Base-by-base conservation (phyloP, 768 basidiomycete genomes). In the Boletus eberwhitei region DNA sequence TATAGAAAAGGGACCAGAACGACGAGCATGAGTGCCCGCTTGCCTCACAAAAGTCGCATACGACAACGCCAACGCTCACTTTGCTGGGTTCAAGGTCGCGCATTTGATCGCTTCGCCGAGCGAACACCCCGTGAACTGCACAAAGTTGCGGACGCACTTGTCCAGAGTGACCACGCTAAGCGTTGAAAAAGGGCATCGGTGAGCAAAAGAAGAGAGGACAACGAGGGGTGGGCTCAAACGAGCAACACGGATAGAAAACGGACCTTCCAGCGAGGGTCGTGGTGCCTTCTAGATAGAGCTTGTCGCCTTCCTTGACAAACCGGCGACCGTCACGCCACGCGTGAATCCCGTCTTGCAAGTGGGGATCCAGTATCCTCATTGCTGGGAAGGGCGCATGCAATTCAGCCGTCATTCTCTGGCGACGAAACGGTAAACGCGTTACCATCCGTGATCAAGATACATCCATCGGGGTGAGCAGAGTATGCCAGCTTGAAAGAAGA, bases 361-460 rank as follows among this genome's bases (percentile, higher is more conserved):
- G 77, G 9, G 92, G 93, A 70, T 96, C 93, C 37, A 96, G 76
- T 53, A 92, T 85, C 63, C 86, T 87, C 84, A 90, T 87, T 9
- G 90, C 90, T 92, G 67, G 22, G 2, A 5, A 16, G 45, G 45
- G 22, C 21, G 44, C 22, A 48, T 21, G 21, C 8, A 11, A 42
- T 31, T 63, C 17, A 62, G 60, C 9, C 4, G 3, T 26, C 24
- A 11, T 44, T 24, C 13, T 37, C 19, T 8, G 32, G 14, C 8
- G 31, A 22, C 11, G 32, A 44, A 36, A 35, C 16, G 22, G 19
- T 22, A 2, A 21, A 69, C 75, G 55, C 64, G 4, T 61, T 53
- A 93, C 92, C 91, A 72, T 96, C 93, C 0, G 93, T 94, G 55
- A 95, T 86, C 46, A 96, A 77, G 35, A 96, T 84, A 64, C 92